Evolutionary conservation across 83 land plant species (phyloP).

Genomic region (Isoetes engelmannii): DNA sequence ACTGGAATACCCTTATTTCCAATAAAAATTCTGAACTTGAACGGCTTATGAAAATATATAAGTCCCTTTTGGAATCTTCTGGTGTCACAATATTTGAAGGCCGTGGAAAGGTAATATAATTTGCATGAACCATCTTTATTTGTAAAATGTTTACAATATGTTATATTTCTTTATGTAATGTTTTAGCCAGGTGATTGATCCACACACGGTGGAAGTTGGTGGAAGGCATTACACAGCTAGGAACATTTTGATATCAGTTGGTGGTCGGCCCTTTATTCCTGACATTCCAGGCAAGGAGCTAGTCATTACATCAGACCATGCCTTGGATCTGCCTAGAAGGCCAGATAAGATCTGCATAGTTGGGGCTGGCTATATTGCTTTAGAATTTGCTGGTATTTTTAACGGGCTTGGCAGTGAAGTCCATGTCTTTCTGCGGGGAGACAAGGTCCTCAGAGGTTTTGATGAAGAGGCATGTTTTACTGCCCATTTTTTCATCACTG

Average conservation of each 20-base stretch:
- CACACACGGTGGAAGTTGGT: constrained; percentile 88
- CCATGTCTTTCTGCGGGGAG: constrained; percentile 79
- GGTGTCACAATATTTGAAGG: constrained; percentile 86
- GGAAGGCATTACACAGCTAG: constrained; percentile 82
- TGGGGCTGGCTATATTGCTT: constrained; percentile 96
- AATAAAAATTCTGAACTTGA: constrained; percentile 90
- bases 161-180: not conserved
- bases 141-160: not conserved
- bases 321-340: constrained; percentile 82
- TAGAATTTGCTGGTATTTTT: constrained; percentile 98
- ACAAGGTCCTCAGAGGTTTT: constrained; percentile 81
- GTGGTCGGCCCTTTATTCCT: constrained; percentile 82
- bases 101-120: constrained; percentile 76
- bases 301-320: constrained; percentile 92
- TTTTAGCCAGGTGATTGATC: constrained; percentile 59
- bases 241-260: constrained; percentile 85
- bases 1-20: constrained; percentile 85
- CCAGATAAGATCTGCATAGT: constrained; percentile 91
- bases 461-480: constrained; percentile 63
- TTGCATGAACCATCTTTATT: not conserved
- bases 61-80: constrained; percentile 69
- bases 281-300: constrained; percentile 87
- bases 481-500: no score
- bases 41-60: constrained; percentile 75
- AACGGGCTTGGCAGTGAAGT: constrained; percentile 82